Evolutionary conservation across 2,329 filamentous ascomycete genomes (phyloP), one percentile per base, ranked within the genome.

Genomic region (Colletotrichum sp.): DNA sequence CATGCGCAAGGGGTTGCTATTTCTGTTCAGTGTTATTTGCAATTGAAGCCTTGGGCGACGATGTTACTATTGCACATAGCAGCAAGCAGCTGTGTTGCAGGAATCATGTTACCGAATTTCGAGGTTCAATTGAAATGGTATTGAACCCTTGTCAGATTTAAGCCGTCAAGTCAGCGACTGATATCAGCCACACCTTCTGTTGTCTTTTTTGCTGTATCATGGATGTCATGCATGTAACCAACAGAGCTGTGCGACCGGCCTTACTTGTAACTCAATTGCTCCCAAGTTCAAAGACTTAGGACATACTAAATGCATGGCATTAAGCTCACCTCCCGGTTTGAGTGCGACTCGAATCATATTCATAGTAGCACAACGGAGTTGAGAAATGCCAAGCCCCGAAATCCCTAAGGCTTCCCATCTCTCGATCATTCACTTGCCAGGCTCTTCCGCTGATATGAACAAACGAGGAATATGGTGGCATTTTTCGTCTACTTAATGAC

Each of bases 381-480:
- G 11, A n/a, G n/a, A 21, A 24, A 51, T 51, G 43, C 43, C n/a
- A 24, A 51, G n/a, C 43, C 38, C 38, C 38, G 38, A 4, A 47
- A n/a, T 51, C 3, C 12, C 43, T 13, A 0, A 51, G 1, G 1
- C 11, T 21, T 51, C 6, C 6, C 43, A 3, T 51, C n/a, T 51
- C 6, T 13, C 43, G 1, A 51, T 5, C 43, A 51, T 51, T 4
- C 13, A 12, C 3, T 5, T 51, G n/a, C n/a, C 3, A 6, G 18
- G 3, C 8, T 13, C n/a, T 51, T 51, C 13, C 1, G 0, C 43
- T 51, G 43, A 21, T 51, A 13, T 51, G 43, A 51, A 51, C 4
- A 3, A 8, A 5, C 0, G 0, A 21, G 43, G 11, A 5, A 1
- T n/a, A 21, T 51, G n/a, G 11, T 0, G n/a, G 43, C 43, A 21